Conservation (phyloP, 306 rosid genomes). For the Betula pendula region DNA sequence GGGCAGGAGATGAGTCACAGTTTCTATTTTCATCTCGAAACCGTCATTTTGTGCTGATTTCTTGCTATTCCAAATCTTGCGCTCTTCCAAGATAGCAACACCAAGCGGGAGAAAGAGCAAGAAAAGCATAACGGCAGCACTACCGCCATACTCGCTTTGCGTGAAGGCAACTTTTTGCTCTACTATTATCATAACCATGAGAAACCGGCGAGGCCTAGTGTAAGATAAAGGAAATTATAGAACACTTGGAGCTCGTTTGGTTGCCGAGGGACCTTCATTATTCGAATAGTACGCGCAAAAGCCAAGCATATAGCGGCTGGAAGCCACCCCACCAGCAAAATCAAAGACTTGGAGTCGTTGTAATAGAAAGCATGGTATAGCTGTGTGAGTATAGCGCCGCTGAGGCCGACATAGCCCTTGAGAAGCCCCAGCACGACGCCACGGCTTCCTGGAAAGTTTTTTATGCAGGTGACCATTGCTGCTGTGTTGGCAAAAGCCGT, state of each 20-base stretch:
- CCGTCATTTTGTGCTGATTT: slow-evolving; percentile 1
- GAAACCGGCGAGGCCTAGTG: slow-evolving; percentile 66
- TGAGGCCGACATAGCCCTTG: slow-evolving; percentile 66
- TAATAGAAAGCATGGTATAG: slow-evolving; percentile 60
- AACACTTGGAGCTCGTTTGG: slow-evolving; percentile 57
- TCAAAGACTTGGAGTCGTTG: slow-evolving; percentile 45
- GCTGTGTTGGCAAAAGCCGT: slow-evolving; percentile 75
- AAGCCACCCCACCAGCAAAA: slow-evolving; percentile 71
- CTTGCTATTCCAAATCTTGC: slow-evolving; percentile 13
- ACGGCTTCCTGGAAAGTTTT: slow-evolving; percentile 68
- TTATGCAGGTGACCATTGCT: slow-evolving; percentile 69
- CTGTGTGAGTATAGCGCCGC: slow-evolving; percentile 77
- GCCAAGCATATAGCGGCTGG: slow-evolving; percentile 57
- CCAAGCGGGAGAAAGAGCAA: slow-evolving; percentile 60
- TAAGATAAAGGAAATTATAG: slow-evolving; percentile 60
- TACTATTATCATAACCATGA: slow-evolving; percentile 51
- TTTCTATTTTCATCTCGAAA: slow-evolving; percentile 25
- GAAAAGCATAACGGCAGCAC: slow-evolving; percentile 49
- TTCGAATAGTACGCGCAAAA: slow-evolving; percentile 52
- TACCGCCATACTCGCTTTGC: slow-evolving; percentile 43
- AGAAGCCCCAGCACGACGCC: slow-evolving; percentile 65
- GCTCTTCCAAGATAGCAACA: slow-evolving; percentile 34
- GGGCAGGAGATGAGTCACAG: background rate
- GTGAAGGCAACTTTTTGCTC: slow-evolving; percentile 42
- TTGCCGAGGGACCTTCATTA: slow-evolving; percentile 40